Conservation (phyloP, 371 early-diverging fungal species). For the Mucor irregularis region DNA sequence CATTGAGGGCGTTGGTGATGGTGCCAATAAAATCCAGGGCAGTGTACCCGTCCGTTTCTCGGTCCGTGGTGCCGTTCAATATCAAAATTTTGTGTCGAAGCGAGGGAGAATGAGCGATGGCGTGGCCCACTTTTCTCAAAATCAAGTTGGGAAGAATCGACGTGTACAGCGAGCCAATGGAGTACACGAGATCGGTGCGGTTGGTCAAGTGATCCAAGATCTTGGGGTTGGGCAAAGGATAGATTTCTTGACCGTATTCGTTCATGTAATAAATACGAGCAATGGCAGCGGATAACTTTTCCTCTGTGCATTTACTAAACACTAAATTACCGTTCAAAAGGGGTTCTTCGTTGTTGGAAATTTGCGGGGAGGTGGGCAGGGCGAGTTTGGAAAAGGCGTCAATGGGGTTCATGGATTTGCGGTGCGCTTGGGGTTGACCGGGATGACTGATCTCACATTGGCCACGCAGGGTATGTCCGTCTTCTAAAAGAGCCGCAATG, state of each 20-base stretch:
- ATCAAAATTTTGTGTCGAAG: slow-evolving; percentile 64
- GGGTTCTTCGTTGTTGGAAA: neutral
- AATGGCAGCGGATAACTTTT: slow-evolving; percentile 57
- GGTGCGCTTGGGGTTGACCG: slow-evolving; percentile 6
- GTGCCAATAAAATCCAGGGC: slow-evolving; percentile 73
- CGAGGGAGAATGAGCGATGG: slow-evolving; percentile 55
- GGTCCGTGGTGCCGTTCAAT: slow-evolving; percentile 70
- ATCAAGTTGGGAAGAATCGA: slow-evolving; percentile 74
- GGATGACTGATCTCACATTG: slow-evolving; percentile 78
- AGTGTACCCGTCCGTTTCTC: slow-evolving; percentile 70
- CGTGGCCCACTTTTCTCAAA: slow-evolving; percentile 65
- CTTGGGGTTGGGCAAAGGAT: slow-evolving; percentile 66
- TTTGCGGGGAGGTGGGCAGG: slow-evolving; percentile 25
- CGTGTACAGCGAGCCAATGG: slow-evolving; percentile 75
- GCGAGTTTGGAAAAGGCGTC: slow-evolving; percentile 49
- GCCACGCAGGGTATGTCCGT: slow-evolving; percentile 58
- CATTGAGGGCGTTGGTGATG: slow-evolving; percentile 69
- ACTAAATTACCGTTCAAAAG: slow-evolving; percentile 43
- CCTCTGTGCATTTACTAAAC: slow-evolving; percentile 51
- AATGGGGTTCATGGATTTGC: slow-evolving; percentile 37
- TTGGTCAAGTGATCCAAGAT: slow-evolving; percentile 48
- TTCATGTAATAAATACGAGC: slow-evolving; percentile 69
- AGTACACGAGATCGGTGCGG: slow-evolving; percentile 63
- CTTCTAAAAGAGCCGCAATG: slow-evolving; percentile 65
- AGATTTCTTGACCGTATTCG: slow-evolving; percentile 69